Base-by-base conservation (phyloP, 23 red algal species). In the Pyropia yezoensis region DNA sequence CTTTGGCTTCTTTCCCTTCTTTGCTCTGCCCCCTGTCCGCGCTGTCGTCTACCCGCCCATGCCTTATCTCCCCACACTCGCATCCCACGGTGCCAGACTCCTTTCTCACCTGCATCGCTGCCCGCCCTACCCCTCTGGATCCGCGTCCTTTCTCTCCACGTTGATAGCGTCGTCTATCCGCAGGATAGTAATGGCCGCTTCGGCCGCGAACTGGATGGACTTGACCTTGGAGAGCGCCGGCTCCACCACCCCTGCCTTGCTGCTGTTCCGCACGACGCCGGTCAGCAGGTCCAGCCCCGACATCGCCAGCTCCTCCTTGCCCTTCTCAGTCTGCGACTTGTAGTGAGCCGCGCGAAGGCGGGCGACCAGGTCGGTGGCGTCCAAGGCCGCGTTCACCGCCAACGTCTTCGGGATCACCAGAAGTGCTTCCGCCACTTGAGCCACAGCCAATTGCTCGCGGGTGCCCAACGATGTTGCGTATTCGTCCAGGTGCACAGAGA, bases 111-210 rank as follows among this genome's bases (percentile, higher is more conserved):
- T 47, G 39, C 6, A 47, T 47, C 39, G 9, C 39, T 8, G 9
- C 39, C 39, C 39, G 39, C 39, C 39, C 39, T 47, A 47, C 39
- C 4, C 39, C 39, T 59, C 55, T 28, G 68, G 68, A 18, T 84
- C 79, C 50, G 73, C 59, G 28, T 80, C 63, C 67, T 88, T 88
- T 39, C 67, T 56, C 18, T 74, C 52, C 61, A 96, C 70, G 30
- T 85, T 89, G 52, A 96, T 86, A n/a, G 78, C 69, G 56, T 96
- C 92, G 63, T 96, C 92, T 24, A 96, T 96, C 15, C 92, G 92
- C 50, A 96, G 81, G 61, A 96, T 90, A 2, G 92, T 96, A n/a
- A 96, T 66, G 0, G 92, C 92, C 29, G 92, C 92, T 51, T 96
- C 92, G 22, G 92, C 90, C 7, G 92, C 92, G 61, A 96, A 85